Evolutionary conservation across 306 rosid genomes (phyloP), one percentile per base, ranked within the genome.

Genomic region (Ziziphus jujuba): DNA sequence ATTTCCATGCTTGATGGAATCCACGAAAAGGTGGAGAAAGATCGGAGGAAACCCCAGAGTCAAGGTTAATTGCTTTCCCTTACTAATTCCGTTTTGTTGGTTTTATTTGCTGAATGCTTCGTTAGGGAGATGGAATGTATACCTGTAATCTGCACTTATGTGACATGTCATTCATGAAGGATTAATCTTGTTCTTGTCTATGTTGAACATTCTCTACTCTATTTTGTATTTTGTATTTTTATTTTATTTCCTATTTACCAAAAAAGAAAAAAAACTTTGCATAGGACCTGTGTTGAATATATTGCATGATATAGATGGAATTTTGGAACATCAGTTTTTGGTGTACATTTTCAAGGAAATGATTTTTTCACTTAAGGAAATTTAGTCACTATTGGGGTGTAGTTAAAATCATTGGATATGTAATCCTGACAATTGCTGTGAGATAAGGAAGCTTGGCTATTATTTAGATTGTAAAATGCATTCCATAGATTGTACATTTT

Each of bases 1-100:
- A 93, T 93, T 79, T 93, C 99, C 63, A 88, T 88, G 86, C 90
- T 93, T 28, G 97, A 90, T 78, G 99, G 97, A 54, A 90, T 93
- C 69, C 97, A 91, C 56, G 97, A 90, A 73, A 93, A 88, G 83
- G 95, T 83, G 70, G 97, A 84, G 53, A 90, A 83, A 77, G 91
- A 90, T 71, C 75, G 84, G 40, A 78, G 76, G 44, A 90, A 86
- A 75, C 83, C 93, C 11, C 83, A 79, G 25, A 78, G 82, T 77
- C 95, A 85, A 84, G 98, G 98, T 92, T 44, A 75, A 80, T 66
- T 64, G 67, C 69, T 53, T 71, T 23, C 45, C 31, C 63, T 59
- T n/a, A 15, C 67, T 51, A 66, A 9, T 22, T 19, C 69, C 52
- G 7, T 45, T 57, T 24, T 35, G 15, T 60, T 75, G 55, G 5